These are phyloP conservation scores for Alectoria sarmentosa DNA, from an alignment of 495 filamentous ascomycete species.

Conservation along the genomic window DNA sequence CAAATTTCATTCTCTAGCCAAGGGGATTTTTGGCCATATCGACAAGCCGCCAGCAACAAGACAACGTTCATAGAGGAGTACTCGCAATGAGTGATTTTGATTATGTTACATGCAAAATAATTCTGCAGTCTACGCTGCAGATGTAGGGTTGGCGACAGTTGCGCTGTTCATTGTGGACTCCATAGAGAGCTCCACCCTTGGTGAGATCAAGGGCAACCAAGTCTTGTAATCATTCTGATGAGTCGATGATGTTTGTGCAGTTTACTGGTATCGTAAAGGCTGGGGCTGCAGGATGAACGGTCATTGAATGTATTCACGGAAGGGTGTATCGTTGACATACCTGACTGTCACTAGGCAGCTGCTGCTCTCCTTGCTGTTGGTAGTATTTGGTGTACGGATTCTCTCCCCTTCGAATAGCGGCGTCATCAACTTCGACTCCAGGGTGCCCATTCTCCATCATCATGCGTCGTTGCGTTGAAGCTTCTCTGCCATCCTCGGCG, in stretches of 20 bases:
- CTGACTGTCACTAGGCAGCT: slow-evolving; percentile 27
- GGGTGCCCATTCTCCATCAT: slow-evolving; percentile 53
- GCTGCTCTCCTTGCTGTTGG: slow-evolving; percentile 49
- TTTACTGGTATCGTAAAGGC: slow-evolving; percentile 13
- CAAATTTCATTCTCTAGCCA: neutral
- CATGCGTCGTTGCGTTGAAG: slow-evolving; percentile 39
- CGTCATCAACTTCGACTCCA: slow-evolving; percentile 54
- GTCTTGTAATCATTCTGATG: neutral
- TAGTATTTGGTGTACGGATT: slow-evolving; percentile 58
- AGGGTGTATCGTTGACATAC: slow-evolving; percentile 4
- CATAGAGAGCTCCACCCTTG: neutral
- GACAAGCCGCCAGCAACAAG: neutral
- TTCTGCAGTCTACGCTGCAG: neutral
- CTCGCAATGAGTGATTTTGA: neutral
- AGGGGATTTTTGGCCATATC: neutral
- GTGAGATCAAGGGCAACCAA: neutral
- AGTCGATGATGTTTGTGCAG: neutral
- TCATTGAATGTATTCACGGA: neutral
- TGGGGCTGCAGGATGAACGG: slow-evolving; percentile 5
- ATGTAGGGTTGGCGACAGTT: neutral
- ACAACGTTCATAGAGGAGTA: neutral
- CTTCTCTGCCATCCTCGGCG: slow-evolving; percentile 46
- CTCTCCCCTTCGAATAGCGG: slow-evolving; percentile 54
- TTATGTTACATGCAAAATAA: slow-evolving; percentile 2
- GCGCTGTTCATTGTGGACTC: neutral